A percentile compares a stretch with the other conserved stretches of the same genome.
phyloP scores from a whole-genome alignment of 805 yeast species.

The Metschnikowia dekortorum region DNA sequence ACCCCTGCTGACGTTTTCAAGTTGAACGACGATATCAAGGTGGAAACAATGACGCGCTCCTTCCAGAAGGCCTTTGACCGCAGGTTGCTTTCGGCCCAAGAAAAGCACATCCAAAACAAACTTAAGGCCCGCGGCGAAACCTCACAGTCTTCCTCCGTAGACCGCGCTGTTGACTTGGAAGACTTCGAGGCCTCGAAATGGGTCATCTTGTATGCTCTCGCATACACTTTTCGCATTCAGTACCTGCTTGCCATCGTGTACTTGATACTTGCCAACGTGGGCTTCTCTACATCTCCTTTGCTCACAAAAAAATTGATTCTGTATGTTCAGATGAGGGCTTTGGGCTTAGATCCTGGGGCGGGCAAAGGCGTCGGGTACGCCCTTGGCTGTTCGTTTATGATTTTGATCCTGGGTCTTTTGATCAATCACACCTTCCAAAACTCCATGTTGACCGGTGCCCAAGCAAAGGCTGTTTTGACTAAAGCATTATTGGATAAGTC shows the following conservation, averaged over 20 bases:
- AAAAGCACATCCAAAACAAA: constrained; percentile 21
- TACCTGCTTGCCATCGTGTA: constrained; percentile 20
- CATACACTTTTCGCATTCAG: constrained; percentile 29
- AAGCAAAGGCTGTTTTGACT: constrained; percentile 65
- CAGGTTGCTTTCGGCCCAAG: constrained; percentile 10
- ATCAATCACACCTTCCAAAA: constrained; percentile 63
- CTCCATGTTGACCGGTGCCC: constrained; percentile 63
- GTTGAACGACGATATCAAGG: constrained; percentile 32
- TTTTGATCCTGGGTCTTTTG: constrained; percentile 26
- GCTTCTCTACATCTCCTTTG: constrained; percentile 30
- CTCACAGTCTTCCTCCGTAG: constrained; percentile 15
- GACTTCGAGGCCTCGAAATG: constrained; percentile 28
- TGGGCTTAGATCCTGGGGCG: constrained; percentile 20
- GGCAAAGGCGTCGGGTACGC: constrained; percentile 42
- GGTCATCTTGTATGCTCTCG: constrained; percentile 21
- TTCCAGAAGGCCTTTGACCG: constrained; percentile 15
- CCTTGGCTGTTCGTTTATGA: constrained; percentile 31
- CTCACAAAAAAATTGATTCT: constrained; percentile 34
- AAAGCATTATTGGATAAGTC: constrained; percentile 69
- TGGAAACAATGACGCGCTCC: constrained; percentile 26
- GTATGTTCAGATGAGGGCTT: constrained; percentile 28
- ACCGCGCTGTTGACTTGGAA: constrained; percentile 22
- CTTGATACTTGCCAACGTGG: constrained; percentile 23
- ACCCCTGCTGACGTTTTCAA: constrained; percentile 56
- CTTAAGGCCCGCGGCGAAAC: constrained; percentile 24